Conservation (phyloP, 2,329 filamentous ascomycete genomes). For the Colletotrichum nymphaeae region DNA sequence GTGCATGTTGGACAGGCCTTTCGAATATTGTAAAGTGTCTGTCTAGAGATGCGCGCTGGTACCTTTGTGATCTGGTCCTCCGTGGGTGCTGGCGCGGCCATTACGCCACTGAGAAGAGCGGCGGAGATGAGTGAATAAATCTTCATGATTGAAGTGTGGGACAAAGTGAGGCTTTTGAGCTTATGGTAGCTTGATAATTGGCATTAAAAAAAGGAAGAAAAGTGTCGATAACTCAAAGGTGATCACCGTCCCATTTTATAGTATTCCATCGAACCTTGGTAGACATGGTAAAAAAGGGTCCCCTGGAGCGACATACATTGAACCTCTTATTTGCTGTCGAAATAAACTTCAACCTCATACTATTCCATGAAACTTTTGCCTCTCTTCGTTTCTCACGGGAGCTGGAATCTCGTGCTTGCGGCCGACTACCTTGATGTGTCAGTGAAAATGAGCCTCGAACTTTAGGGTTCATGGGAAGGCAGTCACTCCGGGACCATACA, state of each 20-base stretch:
- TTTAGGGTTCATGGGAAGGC: not conserved
- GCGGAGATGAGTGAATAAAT: not conserved
- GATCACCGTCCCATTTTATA: not conserved
- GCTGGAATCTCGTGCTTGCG: not conserved
- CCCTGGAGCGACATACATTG: not conserved
- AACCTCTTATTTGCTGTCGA: not conserved
- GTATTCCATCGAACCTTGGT: not conserved
- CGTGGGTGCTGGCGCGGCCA: not conserved
- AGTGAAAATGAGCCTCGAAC: not conserved
- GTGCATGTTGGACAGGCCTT: not conserved
- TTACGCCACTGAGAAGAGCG: not conserved
- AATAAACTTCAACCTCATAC: not conserved
- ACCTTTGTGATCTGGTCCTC: not conserved
- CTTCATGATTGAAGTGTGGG: not conserved
- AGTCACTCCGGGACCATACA: too few relatives aligned
- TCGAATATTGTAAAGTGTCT: not conserved
- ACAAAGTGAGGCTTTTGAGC: not conserved
- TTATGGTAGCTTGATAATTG: not conserved
- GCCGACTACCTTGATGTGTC: not conserved
- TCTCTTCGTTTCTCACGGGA: not conserved
- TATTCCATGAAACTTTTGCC: not conserved
- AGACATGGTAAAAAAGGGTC: not conserved
- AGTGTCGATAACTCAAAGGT: too few relatives aligned
- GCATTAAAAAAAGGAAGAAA: not conserved
- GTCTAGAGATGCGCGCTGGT: not conserved